phyloP scores from a whole-genome alignment of 2,329 filamentous ascomycete species.

The Fusarium piperis region DNA sequence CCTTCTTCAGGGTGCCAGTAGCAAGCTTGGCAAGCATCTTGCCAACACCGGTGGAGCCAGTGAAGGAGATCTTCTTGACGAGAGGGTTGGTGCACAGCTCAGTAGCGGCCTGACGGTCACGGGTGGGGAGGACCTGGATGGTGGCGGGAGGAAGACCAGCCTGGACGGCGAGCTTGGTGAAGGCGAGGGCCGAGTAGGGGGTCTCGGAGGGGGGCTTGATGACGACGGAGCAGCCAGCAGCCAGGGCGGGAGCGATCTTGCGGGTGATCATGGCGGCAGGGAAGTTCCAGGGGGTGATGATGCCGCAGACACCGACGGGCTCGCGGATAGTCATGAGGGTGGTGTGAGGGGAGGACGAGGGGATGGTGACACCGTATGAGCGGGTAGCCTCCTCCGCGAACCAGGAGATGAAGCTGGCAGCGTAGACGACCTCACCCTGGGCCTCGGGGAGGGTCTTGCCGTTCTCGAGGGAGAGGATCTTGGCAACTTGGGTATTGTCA shows the following conservation, averaged over 20 bases:
- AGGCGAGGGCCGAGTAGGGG: conserved; percentile 75
- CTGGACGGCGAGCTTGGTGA: conserved; percentile 73
- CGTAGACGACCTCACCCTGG: conserved; percentile 64
- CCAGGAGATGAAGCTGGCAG: conserved; percentile 64
- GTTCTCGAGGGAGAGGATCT: conserved; percentile 58
- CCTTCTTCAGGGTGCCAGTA: conserved; percentile 72
- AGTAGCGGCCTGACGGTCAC: conserved; percentile 42
- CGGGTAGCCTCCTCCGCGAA: conserved; percentile 62
- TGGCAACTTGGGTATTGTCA: conserved; percentile 43
- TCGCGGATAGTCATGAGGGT: conserved; percentile 75
- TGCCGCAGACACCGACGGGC: conserved; percentile 50
- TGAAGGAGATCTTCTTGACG: conserved; percentile 72
- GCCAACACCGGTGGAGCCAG: conserved; percentile 71
- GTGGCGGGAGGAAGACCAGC: conserved; percentile 72
- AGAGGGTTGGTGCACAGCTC: conserved; percentile 43
- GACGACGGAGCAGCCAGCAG: conserved; percentile 82
- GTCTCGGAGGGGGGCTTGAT: conserved; percentile 79
- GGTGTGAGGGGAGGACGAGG: conserved; percentile 69
- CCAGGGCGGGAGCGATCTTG: conserved; percentile 65
- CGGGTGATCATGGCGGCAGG: conserved; percentile 46
- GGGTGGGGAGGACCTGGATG: conserved; percentile 44
- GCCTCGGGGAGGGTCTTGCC: conserved; percentile 67
- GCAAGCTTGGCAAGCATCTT: conserved; percentile 68
- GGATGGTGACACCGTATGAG: conserved; percentile 67
- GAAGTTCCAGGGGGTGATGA: conserved; percentile 57